phyloP scores from a whole-genome alignment of 257 asterid genomes.

The Ocimum tenuiflorum region DNA sequence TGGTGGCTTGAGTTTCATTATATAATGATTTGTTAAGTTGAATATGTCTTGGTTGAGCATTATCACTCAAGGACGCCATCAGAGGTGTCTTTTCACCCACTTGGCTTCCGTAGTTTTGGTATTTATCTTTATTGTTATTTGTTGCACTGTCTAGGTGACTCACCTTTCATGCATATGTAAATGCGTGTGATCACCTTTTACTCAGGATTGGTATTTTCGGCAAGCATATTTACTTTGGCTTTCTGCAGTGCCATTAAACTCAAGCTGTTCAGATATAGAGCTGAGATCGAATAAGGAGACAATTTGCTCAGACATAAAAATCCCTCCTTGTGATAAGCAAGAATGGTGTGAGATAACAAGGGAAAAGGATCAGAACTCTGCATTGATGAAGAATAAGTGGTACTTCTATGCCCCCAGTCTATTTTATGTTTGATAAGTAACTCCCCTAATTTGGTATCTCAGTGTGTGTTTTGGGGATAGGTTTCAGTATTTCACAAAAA shows the following conservation, averaged over 20 bases:
- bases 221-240: conserved; percentile 9
- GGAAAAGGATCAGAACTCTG: conserved; percentile 63
- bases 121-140: not conserved
- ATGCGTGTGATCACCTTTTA: not conserved
- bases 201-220: conserved; percentile 11
- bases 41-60: not conserved
- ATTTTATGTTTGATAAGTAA: not conserved
- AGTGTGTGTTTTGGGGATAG: too few relatives aligned
- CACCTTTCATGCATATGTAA: not conserved
- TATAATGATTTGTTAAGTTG: not conserved
- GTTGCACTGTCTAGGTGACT: not conserved
- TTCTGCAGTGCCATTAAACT: conserved; percentile 56
- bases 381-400: conserved; percentile 61
- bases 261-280: conserved; percentile 55
- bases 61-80: not conserved
- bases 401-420: conserved; percentile 11
- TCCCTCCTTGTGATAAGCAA: conserved; percentile 39
- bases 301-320: conserved; percentile 46
- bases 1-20: not conserved
- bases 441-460: not conserved
- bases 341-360: conserved; percentile 85
- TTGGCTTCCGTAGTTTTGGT: not conserved
- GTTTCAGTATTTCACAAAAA: too few relatives aligned
- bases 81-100: not conserved
- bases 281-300: conserved; percentile 45